Evolutionary conservation across 306 rosid species (phyloP), one percentile per base, ranked within the genome.

Genomic region (Mimosa bimucronata): DNA sequence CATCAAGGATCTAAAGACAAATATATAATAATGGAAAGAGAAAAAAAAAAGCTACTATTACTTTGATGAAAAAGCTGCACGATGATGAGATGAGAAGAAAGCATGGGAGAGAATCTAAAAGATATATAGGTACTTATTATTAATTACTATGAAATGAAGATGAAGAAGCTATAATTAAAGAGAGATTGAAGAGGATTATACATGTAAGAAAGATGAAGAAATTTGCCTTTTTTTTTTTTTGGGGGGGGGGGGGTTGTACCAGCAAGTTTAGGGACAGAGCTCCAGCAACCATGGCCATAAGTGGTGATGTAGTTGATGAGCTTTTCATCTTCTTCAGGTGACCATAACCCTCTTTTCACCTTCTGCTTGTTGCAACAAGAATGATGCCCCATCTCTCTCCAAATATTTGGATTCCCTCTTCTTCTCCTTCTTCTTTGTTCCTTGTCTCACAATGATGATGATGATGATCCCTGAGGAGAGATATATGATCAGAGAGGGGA

Each of bases 321-420:
- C 40, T 95, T 95, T 80, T 95, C 98, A 87, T 95, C 98, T 82
- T 95, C 98, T 50, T 95, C 98, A 0, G 99, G 98, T 48, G 99
- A 95, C 99, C 99, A 95, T 13, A 95, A 52, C 23, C 99, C 99
- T 69, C 99, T 92, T 90, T 95, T 95, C 78, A 93, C 99, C 81
- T 95, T 91, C 94, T 93, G 98, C 82, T 93, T 95, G 90, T 89
- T 95, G 83, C 99, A 93, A 86, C 99, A 95, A 40, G 98, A 95
- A 89, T 92, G 98, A 78, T 91, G 94, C 62, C 95, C 98, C 98
- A 92, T 94, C 62, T 67, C 10, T 46, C n/a, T 46, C 19, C 5
- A 46, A 2, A 15, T 15, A 5, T 45, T 13, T 34, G 38, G 38
- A 34, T 34, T 53, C 18, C 26, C 18, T 55, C 1, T 55, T 21